phyloP scores from a whole-genome alignment of 805 yeast genomes.

The Ascoidea asiatica region DNA sequence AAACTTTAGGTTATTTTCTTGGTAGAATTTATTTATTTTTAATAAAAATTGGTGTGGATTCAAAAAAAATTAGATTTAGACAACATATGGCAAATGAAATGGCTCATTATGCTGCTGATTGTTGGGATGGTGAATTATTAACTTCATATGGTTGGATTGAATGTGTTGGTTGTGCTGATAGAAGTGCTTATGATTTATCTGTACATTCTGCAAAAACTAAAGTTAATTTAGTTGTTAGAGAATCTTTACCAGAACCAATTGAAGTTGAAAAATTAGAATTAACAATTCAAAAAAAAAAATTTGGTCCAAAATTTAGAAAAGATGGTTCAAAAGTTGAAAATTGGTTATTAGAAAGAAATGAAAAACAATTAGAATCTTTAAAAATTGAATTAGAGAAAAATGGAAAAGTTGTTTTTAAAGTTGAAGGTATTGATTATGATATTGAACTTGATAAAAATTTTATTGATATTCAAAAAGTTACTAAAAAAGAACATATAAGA shows the following conservation, averaged over 20 bases:
- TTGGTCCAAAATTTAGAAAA: conserved; percentile 95
- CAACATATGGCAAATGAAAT: conserved; percentile 98
- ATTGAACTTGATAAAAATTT: conserved; percentile 65
- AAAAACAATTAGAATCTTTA: conserved; percentile 72
- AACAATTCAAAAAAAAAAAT: conserved; percentile 84
- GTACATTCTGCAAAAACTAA: conserved; percentile 93
- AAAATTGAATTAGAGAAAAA: conserved; percentile 49
- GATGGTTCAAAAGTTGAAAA: conserved; percentile 88
- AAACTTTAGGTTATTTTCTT: conserved; percentile 93
- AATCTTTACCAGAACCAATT: conserved; percentile 73
- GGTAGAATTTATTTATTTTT: conserved; percentile 86
- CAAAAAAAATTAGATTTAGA: conserved; percentile 78
- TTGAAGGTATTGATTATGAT: conserved; percentile 46
- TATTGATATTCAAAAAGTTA: conserved; percentile 63
- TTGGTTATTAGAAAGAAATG: conserved; percentile 62
- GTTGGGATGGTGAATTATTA: conserved; percentile 98
- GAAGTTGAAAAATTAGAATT: conserved; percentile 75
- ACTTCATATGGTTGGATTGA: conserved; percentile 99
- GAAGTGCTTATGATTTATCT: conserved; percentile 93
- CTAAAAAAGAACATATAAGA: conserved; percentile 79
- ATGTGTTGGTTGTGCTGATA: conserved; percentile 99
- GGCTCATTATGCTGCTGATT: conserved; percentile 99
- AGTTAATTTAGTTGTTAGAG: conserved; percentile 90
- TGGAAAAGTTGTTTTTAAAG: conserved; percentile 51
- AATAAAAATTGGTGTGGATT: conserved; percentile 81